Conservation (phyloP, 1,284 basidiomycete species). For the Trametes versicolor region DNA sequence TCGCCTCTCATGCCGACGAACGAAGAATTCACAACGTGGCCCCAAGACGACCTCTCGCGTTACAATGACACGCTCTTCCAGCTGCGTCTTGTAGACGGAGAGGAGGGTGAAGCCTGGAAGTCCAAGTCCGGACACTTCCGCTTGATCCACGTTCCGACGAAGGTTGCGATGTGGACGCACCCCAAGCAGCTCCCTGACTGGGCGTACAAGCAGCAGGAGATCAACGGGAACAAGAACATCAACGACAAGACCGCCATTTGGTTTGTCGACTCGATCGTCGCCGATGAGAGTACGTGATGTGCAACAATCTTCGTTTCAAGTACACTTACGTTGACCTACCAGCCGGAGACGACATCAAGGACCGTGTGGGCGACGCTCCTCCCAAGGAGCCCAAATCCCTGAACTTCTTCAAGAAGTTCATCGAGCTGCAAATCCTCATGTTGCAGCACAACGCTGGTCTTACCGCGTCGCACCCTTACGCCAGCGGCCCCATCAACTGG, state of each 20-base stretch:
- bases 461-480: constrained; percentile 96
- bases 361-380: constrained; percentile 60
- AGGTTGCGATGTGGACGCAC: constrained; percentile 96
- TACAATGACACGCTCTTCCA: constrained; percentile 92
- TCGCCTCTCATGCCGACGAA: constrained; percentile 98
- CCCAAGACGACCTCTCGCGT: constrained; percentile 74
- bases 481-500: constrained; percentile 95
- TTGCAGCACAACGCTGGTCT: constrained; percentile 97
- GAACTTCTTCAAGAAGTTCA: constrained; percentile 96
- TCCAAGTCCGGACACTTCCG: constrained; percentile 93
- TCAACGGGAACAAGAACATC: constrained; percentile 97
- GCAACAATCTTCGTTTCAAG: not conserved
- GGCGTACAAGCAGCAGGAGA: constrained; percentile 97
- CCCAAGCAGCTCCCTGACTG: constrained; percentile 89
- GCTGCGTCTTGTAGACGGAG: constrained; percentile 75
- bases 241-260: constrained; percentile 87
- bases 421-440: constrained; percentile 95
- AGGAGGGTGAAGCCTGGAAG: constrained; percentile 86
- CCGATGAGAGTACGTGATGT: constrained; percentile 69
- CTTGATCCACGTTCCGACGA: constrained; percentile 89
- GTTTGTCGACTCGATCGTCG: constrained; percentile 88
- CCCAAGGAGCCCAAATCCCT: constrained; percentile 81
- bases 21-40: constrained; percentile 96
- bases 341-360: constrained; percentile 66
- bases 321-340: not conserved